Percentiles rank a stretch among this genome's conserved stretches.
Evolutionary conservation across 805 yeast genomes (phyloP).

Genomic region (Saccharomycopsis olivae): DNA sequence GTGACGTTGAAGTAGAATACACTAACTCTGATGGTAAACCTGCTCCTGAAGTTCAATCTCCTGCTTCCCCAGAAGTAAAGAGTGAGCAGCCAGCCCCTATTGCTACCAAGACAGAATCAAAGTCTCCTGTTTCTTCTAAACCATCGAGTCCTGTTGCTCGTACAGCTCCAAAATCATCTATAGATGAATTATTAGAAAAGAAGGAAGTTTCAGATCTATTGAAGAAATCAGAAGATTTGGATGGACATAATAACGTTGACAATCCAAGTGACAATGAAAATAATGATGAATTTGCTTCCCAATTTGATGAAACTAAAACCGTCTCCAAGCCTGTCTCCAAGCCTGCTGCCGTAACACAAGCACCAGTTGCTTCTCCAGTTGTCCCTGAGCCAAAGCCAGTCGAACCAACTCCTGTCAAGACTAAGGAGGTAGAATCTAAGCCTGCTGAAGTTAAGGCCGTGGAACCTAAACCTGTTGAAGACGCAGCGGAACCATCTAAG

Average conservation of each 20-base stretch:
- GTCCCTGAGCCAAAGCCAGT: neutral
- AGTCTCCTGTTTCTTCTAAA: constrained; percentile 1
- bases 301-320: constrained; percentile 10
- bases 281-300: constrained; percentile 20
- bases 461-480: constrained; percentile 15
- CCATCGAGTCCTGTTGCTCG: constrained; percentile 23
- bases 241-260: constrained; percentile 28
- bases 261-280: constrained; percentile 30
- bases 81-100: constrained; percentile 1
- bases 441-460: constrained; percentile 20
- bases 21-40: constrained; percentile 15
- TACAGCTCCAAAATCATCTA: constrained; percentile 30
- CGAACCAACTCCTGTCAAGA: neutral
- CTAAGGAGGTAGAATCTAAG: constrained; percentile 7
- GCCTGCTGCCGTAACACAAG: constrained; percentile 11
- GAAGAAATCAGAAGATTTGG: constrained; percentile 33
- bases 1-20: constrained; percentile 28
- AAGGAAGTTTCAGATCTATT: constrained; percentile 38
- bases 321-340: no score
- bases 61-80: constrained; percentile 13
- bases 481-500: constrained; percentile 11
- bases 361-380: constrained; percentile 1
- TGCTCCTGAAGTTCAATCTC: constrained; percentile 4
- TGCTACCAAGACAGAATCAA: neutral
- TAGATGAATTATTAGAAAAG: constrained; percentile 39